phyloP scores from a whole-genome alignment of 202 grass and related monocot species.

The Schoenoplectus tabernaemontani region DNA sequence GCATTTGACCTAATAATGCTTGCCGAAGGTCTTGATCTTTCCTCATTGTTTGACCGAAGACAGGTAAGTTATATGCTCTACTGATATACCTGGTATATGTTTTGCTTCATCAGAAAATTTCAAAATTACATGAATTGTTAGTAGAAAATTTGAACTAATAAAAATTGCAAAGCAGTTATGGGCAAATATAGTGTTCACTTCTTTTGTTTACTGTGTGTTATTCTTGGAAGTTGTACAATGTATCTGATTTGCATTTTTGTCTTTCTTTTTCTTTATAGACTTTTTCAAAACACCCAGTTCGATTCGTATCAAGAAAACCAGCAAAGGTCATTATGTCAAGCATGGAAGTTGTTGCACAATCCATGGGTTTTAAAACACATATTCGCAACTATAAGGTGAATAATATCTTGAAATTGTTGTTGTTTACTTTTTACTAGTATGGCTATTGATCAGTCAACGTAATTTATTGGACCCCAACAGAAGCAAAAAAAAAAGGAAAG shows the following conservation, averaged over 20 bases:
- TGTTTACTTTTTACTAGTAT: background rate
- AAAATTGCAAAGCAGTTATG: background rate
- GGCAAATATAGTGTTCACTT: background rate
- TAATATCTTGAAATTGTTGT: background rate
- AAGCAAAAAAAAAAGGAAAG: background rate
- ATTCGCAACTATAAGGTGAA: conserved; percentile 89
- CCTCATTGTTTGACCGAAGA: conserved; percentile 73
- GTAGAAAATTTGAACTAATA: background rate
- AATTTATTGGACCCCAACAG: background rate
- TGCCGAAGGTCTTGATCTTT: conserved; percentile 81
- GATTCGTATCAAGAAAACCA: conserved; percentile 78
- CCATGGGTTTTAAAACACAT: conserved; percentile 96
- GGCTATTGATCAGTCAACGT: background rate
- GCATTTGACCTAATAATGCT: conserved; percentile 93
- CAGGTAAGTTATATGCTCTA: conserved; percentile 33
- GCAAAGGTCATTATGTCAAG: conserved; percentile 86
- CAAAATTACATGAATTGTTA: background rate
- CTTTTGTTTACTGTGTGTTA: background rate
- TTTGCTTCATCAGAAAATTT: background rate
- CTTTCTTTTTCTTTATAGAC: conserved; percentile 40
- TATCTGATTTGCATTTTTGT: background rate
- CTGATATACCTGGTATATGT: background rate
- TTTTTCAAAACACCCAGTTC: conserved; percentile 54
- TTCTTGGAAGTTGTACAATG: background rate
- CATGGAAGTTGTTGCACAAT: conserved; percentile 93